phyloP scores from a whole-genome alignment of 2,329 filamentous ascomycete species.

The Fusarium longipes region DNA sequence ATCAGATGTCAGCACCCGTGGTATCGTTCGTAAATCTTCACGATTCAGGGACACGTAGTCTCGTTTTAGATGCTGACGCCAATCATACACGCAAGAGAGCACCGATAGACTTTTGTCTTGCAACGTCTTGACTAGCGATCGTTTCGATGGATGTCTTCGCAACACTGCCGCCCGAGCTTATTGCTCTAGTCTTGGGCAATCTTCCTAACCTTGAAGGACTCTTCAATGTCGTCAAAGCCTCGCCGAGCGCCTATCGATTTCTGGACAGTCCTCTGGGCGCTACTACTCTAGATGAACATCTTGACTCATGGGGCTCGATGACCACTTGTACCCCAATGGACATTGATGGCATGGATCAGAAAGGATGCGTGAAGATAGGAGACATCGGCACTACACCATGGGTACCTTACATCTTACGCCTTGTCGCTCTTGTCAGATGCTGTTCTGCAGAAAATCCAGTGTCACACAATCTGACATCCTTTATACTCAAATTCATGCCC shows the following conservation, averaged over 20 bases:
- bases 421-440: slow-evolving; percentile 22
- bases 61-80: neutral
- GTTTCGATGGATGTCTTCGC: slow-evolving; percentile 20
- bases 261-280: slow-evolving; percentile 11
- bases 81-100: neutral
- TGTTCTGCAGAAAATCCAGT: neutral
- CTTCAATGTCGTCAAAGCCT: slow-evolving; percentile 4
- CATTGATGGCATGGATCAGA: neutral
- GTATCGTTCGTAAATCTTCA: neutral
- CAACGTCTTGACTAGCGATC: no score
- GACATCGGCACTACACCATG: slow-evolving; percentile 4
- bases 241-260: slow-evolving; percentile 19
- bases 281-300: slow-evolving; percentile 14
- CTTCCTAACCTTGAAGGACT: slow-evolving; percentile 18
- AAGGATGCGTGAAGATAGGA: neutral
- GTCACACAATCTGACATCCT: slow-evolving; percentile 1
- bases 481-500: slow-evolving; percentile 12
- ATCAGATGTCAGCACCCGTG: neutral
- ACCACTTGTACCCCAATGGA: no score
- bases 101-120: neutral
- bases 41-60: neutral
- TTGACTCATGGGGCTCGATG: slow-evolving; percentile 6
- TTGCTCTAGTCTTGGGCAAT: slow-evolving; percentile 9
- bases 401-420: slow-evolving; percentile 23
- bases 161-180: slow-evolving; percentile 17